Percentiles rank a stretch among this genome's conserved stretches.
Conservation (phyloP, 2,329 filamentous ascomycete genomes). For the Aspergillus luchuensis region DNA sequence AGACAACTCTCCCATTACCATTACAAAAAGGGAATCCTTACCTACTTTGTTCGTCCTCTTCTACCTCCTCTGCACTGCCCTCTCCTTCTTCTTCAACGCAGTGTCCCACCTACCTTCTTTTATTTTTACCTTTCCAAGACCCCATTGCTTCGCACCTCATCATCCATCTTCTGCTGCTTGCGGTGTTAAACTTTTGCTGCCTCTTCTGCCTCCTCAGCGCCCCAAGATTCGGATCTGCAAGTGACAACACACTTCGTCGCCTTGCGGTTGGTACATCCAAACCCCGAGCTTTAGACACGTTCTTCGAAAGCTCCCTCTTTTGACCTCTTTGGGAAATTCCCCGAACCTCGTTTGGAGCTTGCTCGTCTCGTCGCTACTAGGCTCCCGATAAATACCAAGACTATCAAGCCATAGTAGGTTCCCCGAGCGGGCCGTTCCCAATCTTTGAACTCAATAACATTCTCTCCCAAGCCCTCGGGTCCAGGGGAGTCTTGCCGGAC, state of each 20-base stretch:
- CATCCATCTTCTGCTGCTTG: not conserved
- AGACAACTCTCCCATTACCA: not conserved
- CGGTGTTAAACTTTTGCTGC: not conserved
- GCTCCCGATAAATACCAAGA: not conserved
- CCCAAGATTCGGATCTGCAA: not conserved
- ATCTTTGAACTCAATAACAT: slow-evolving; percentile 11
- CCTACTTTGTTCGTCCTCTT: not conserved
- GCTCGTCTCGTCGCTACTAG: not conserved
- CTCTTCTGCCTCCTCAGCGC: not conserved
- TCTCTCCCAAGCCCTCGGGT: not conserved
- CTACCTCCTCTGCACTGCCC: not conserved
- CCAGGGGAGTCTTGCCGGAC: not conserved
- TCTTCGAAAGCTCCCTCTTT: not conserved
- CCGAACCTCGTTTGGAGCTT: not conserved
- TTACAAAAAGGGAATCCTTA: slow-evolving; percentile 3
- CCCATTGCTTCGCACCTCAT: not conserved
- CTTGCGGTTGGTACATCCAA: not conserved
- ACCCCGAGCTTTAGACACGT: not conserved
- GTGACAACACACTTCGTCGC: not conserved
- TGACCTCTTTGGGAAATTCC: not conserved
- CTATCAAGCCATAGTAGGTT: slow-evolving; percentile 13
- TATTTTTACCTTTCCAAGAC: not conserved
- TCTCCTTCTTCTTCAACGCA: slow-evolving; percentile 4
- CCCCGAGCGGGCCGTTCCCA: slow-evolving; percentile 19
- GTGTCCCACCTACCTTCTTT: slow-evolving; percentile 1